Percentiles rank a stretch among this genome's conserved stretches.
phyloP scores from a whole-genome alignment of 2,329 filamentous ascomycete species.

The Penicillium sp. region DNA sequence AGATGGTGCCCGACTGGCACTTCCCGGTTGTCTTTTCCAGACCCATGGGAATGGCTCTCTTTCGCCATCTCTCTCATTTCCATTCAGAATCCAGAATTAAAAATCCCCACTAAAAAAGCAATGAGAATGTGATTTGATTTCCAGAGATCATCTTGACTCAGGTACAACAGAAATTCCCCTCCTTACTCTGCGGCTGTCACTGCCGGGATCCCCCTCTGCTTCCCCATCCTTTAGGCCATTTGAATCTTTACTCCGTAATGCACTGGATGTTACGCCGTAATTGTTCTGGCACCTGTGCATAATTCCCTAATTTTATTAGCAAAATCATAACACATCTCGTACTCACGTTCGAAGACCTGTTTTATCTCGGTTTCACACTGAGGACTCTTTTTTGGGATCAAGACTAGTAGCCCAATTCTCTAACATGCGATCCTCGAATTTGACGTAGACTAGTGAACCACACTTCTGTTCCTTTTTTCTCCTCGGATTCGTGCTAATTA shows the following conservation, averaged over 20 bases:
- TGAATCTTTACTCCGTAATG: not conserved
- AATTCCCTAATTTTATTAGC: not conserved
- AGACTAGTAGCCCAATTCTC: not conserved
- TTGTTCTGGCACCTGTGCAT: not conserved
- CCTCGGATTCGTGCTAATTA: not conserved
- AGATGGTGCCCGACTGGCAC: not conserved
- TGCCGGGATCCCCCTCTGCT: slow-evolving; percentile 10
- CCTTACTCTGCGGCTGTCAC: slow-evolving; percentile 13
- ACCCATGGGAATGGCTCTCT: not conserved
- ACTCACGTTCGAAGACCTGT: not conserved
- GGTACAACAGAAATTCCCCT: slow-evolving; percentile 18
- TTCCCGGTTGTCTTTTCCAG: slow-evolving; percentile 2
- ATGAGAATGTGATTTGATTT: slow-evolving; percentile 15
- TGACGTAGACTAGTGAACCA: slow-evolving; percentile 8
- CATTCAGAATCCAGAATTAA: not conserved
- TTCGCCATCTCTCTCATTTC: not conserved
- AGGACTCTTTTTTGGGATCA: not conserved
- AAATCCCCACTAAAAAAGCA: slow-evolving; percentile 14
- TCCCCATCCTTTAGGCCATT: not conserved
- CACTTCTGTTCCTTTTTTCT: not conserved
- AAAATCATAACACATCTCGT: not conserved
- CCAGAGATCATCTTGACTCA: slow-evolving; percentile 23
- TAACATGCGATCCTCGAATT: slow-evolving; percentile 1
- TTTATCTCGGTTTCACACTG: not conserved
- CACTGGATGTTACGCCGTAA: not conserved